Conservation (phyloP, 345 rosid species). For the Durio zibethinus region DNA sequence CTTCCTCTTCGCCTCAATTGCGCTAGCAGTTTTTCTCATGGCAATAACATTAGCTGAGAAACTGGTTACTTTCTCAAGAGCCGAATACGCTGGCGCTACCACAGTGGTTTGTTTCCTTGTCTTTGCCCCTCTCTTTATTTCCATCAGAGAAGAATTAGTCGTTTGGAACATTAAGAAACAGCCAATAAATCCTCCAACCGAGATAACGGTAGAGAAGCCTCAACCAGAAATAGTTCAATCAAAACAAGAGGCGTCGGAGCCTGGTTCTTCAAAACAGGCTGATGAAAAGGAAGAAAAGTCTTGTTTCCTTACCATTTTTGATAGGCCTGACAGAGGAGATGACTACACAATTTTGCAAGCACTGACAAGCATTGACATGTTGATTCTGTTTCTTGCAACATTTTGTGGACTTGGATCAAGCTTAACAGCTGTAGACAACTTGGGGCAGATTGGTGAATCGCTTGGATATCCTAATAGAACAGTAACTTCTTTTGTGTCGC, state of each 20-base stretch:
- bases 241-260: conserved; percentile 8
- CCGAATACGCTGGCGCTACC: conserved; percentile 48
- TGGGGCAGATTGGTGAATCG: conserved; percentile 91
- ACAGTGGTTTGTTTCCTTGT: conserved; percentile 46
- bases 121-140: conserved; percentile 58
- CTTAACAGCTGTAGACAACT: conserved; percentile 77
- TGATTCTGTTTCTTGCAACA: conserved; percentile 55
- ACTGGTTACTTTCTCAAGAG: conserved; percentile 40
- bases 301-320: conserved; percentile 48
- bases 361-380: conserved; percentile 68
- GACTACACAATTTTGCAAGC: conserved; percentile 91
- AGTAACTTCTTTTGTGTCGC: conserved; percentile 61
- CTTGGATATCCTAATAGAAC: conserved; percentile 65
- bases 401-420: conserved; percentile 74
- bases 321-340: conserved; percentile 71
- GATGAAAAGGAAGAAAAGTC: conserved; percentile 28
- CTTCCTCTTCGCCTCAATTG: conserved; percentile 55
- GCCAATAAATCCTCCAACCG: conserved; percentile 23
- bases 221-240: conserved; percentile 20
- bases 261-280: background rate
- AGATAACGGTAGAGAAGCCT: conserved; percentile 27
- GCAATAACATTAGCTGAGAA: conserved; percentile 55
- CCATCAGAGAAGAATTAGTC: conserved; percentile 53
- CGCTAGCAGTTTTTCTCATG: conserved; percentile 74
- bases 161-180: conserved; percentile 52